phyloP scores from a whole-genome alignment of 2,329 filamentous ascomycete genomes.

The Fusarium denticulatum region DNA sequence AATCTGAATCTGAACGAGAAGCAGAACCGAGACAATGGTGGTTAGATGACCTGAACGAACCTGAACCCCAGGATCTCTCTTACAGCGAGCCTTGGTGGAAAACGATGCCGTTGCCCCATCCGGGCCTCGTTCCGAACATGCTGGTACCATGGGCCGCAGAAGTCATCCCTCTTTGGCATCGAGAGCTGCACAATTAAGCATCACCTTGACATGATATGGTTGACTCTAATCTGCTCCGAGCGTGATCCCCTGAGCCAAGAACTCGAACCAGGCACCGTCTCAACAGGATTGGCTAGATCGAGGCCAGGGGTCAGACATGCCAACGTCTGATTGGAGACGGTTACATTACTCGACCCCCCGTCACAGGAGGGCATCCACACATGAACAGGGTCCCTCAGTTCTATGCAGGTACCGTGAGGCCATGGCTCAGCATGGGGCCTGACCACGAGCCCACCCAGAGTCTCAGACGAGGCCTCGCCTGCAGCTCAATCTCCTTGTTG shows the following conservation, averaged over 20 bases:
- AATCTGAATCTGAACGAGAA: constrained; percentile 13
- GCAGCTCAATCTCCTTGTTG: constrained; percentile 35
- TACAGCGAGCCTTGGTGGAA: background rate
- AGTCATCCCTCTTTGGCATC: constrained; percentile 8
- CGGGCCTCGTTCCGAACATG: constrained; percentile 27
- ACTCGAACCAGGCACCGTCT: constrained; percentile 26
- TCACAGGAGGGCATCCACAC: constrained; percentile 31
- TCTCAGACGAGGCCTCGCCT: constrained; percentile 33
- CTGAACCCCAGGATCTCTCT: constrained; percentile 1
- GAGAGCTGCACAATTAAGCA: constrained; percentile 20
- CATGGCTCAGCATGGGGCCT: constrained; percentile 22
- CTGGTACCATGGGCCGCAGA: constrained; percentile 16
- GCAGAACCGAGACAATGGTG: constrained; percentile 20
- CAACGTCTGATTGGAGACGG: constrained; percentile 41
- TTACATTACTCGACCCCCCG: constrained; percentile 35
- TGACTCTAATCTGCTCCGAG: constrained; percentile 35
- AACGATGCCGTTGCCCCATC: constrained; percentile 26
- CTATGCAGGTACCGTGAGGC: constrained; percentile 25
- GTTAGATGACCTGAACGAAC: background rate
- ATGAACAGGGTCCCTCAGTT: constrained; percentile 23
- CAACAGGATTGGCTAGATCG: constrained; percentile 36
- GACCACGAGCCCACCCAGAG: constrained; percentile 24
- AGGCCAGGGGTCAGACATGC: constrained; percentile 34
- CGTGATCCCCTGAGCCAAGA: constrained; percentile 27
- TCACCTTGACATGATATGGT: constrained; percentile 23